phyloP scores from a whole-genome alignment of 768 basidiomycete genomes.

The Agrocybe praecox region DNA sequence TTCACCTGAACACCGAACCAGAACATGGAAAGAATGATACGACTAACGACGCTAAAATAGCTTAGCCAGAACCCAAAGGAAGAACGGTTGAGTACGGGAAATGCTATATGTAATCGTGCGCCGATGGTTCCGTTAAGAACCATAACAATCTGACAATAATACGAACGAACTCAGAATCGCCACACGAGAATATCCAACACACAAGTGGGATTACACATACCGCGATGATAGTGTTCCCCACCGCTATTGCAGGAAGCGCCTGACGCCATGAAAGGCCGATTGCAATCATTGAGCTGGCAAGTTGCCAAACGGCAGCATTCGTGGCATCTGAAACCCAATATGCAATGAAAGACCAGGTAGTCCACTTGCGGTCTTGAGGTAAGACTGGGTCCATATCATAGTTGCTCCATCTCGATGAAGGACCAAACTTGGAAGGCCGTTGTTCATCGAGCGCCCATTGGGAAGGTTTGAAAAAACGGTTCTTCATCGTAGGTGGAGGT shows the following conservation, averaged over 20 bases:
- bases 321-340: slow-evolving; percentile 63
- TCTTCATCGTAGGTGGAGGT: background rate
- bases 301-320: slow-evolving; percentile 54
- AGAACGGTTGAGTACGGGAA: slow-evolving; percentile 78
- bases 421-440: slow-evolving; percentile 43
- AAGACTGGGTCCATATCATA: slow-evolving; percentile 81
- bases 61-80: slow-evolving; percentile 91
- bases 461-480: slow-evolving; percentile 3
- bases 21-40: slow-evolving; percentile 76
- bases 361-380: slow-evolving; percentile 62
- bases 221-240: slow-evolving; percentile 74
- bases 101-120: slow-evolving; percentile 76
- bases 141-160: slow-evolving; percentile 50
- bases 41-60: slow-evolving; percentile 82
- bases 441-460: slow-evolving; percentile 13
- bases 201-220: slow-evolving; percentile 22
- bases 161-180: background rate
- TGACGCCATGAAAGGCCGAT: slow-evolving; percentile 77
- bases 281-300: slow-evolving; percentile 76
- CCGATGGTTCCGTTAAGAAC: slow-evolving; percentile 80
- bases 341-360: slow-evolving; percentile 63
- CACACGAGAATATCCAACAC: background rate
- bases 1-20: slow-evolving; percentile 78
- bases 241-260: slow-evolving; percentile 67
- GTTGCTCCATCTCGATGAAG: slow-evolving; percentile 65